These are phyloP conservation scores for Fusarium sp. DNA, from an alignment of 2,329 filamentous ascomycete species.

Conservation along the genomic window DNA sequence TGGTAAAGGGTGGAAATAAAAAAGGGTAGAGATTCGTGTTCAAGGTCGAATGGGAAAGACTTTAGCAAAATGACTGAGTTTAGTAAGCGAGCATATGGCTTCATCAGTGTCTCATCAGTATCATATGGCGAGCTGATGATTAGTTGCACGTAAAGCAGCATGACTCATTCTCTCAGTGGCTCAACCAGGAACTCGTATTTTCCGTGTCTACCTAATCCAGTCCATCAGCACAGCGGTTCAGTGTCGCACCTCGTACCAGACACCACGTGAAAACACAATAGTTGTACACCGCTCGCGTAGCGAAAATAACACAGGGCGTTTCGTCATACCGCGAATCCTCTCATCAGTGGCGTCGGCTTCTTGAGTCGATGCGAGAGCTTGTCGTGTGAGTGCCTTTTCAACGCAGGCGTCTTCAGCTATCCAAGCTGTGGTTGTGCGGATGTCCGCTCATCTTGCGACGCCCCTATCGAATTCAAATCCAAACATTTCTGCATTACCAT, in stretches of 20 bases:
- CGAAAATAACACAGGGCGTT: constrained; percentile 30
- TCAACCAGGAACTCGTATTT: constrained; percentile 41
- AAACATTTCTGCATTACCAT: constrained; percentile 45
- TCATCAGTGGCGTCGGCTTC: constrained; percentile 22
- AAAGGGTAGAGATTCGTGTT: not conserved
- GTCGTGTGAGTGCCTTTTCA: constrained; percentile 35
- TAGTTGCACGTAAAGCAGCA: constrained; percentile 6
- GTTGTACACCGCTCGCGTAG: constrained; percentile 42
- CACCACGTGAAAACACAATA: constrained; percentile 36
- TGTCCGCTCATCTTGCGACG: constrained; percentile 35
- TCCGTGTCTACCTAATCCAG: constrained; percentile 44
- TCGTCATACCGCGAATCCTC: constrained; percentile 23
- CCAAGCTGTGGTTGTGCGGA: constrained; percentile 40
- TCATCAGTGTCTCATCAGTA: constrained; percentile 18
- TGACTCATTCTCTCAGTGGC: constrained; percentile 15
- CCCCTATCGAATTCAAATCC: constrained; percentile 40
- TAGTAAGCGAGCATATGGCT: not conserved
- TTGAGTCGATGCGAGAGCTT: constrained; percentile 24
- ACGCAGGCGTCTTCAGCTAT: constrained; percentile 39
- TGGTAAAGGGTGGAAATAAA: not conserved
- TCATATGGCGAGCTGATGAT: constrained; percentile 6
- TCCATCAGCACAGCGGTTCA: constrained; percentile 43
- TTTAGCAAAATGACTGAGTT: not conserved
- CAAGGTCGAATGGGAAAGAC: not conserved
- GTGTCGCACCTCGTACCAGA: constrained; percentile 37